Percentiles rank a stretch among this genome's conserved stretches.
Conservation (phyloP, 176 grass and related monocot genomes). For the Cymbopogon citratus region DNA sequence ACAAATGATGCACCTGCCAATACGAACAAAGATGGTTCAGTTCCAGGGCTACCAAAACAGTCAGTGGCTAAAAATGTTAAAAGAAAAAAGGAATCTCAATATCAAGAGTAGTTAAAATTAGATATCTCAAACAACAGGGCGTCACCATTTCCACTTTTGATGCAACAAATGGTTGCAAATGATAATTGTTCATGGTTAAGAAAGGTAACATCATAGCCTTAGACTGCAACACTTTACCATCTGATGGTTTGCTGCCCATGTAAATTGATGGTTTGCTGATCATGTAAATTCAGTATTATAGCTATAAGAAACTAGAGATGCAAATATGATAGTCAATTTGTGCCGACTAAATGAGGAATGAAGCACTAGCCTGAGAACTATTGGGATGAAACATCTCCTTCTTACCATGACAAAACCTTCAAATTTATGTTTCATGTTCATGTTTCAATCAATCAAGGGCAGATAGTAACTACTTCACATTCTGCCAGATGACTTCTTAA, state of each 20-base stretch:
- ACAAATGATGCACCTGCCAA: constrained; percentile 59
- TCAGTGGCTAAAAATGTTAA: background rate
- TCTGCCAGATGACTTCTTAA: background rate
- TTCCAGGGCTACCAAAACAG: background rate
- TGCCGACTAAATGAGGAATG: background rate
- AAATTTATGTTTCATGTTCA: background rate
- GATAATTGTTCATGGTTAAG: background rate
- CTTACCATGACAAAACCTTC: background rate
- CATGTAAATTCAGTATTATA: background rate
- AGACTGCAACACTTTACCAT: background rate
- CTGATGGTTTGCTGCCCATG: too few relatives aligned
- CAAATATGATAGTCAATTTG: background rate
- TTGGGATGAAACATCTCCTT: background rate
- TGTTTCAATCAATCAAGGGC: background rate
- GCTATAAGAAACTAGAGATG: too few relatives aligned
- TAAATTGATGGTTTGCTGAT: background rate
- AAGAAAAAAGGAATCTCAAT: background rate
- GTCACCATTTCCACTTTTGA: background rate
- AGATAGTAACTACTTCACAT: background rate
- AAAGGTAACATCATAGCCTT: background rate
- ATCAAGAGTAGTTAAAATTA: background rate
- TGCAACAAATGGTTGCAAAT: background rate
- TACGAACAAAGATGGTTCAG: background rate
- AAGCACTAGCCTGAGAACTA: background rate
- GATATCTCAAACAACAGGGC: background rate